These are phyloP conservation scores for Phalaenopsis aphrodite DNA, from an alignment of 106 monocot genomes.

Conservation along the genomic window DNA sequence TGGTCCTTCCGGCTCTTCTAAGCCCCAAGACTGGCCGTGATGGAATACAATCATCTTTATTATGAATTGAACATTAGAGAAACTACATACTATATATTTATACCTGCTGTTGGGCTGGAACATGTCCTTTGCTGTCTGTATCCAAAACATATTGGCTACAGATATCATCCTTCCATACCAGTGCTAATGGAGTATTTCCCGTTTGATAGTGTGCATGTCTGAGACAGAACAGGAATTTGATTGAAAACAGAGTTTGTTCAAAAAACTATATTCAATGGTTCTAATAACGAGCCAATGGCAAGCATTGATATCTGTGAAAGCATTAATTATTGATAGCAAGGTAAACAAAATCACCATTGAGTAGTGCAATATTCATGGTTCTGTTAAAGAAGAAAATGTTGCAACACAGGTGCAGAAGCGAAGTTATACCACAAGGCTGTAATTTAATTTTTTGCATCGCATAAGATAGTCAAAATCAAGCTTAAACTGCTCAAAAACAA, in stretches of 20 bases:
- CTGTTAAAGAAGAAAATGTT: background rate
- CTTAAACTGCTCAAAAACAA: background rate
- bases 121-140: conserved; percentile 75
- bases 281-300: background rate
- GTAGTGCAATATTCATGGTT: background rate
- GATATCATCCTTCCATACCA: conserved; percentile 90
- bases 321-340: background rate
- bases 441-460: background rate
- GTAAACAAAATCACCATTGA: background rate
- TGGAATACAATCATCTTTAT: too few relatives aligned
- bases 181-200: conserved; percentile 82
- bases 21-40: too few relatives aligned
- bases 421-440: background rate
- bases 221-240: conserved; percentile 3
- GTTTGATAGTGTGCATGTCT: conserved; percentile 94
- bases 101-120: conserved; percentile 83
- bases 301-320: background rate
- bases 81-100: background rate
- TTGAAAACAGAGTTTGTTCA: background rate
- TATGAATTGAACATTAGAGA: background rate
- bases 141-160: conserved; percentile 93
- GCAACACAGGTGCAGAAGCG: background rate
- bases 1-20: too few relatives aligned
- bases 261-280: too few relatives aligned
- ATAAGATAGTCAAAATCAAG: conserved; percentile 1